Base-by-base conservation (phyloP, 2,329 filamentous ascomycete genomes). In the Ophiocordyceps australis region DNA sequence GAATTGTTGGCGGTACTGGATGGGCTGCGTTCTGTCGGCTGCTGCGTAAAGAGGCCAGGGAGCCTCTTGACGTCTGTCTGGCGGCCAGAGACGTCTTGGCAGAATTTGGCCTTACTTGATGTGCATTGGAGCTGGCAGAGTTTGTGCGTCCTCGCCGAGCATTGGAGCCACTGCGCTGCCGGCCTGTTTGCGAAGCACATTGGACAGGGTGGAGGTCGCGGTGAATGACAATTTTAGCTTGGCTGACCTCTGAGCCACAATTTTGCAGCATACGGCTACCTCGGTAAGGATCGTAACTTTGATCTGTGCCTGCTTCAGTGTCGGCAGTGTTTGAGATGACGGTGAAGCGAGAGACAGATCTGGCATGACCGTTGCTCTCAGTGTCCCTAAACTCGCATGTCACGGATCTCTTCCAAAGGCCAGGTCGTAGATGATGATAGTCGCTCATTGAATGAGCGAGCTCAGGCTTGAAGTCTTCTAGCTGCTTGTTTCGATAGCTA, bases 361-460 rank as follows among this genome's bases (percentile, higher is more conserved):
- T 54, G 14, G 58, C 57, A 34, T 63, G 56, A 4, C 62, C 59
- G 28, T 53, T 57, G 17, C 40, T 44, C 16, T 46, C 54, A 26
- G 49, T 43, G 26, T 60, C 53, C 3, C 54, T 53, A 40, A 75
- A 75, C 33, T 73, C 56, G 32, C 66, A 61, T 1, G 70, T 74
- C 25, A 70, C 57, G 23, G 66, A 62, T 39, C 65, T 71, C 33
- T 60, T 64, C 56, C 68, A 66, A 16, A 56, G 51, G 1, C 55
- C 49, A 9, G 69, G 66, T 29, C 60, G 62, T 20, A 79, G 65
- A 40, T 91, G 82, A 40, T 94, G 86, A 39, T 91, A 89, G 42
- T 95, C 86, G 48, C 83, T 93, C 29, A 75, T 66, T 1, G 86
- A 93, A 43, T 89, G 78, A n/a, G 69, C 69, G 28, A 94, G 56